phyloP scores from a whole-genome alignment of 306 rosid genomes.

The Inga oerstediana region DNA sequence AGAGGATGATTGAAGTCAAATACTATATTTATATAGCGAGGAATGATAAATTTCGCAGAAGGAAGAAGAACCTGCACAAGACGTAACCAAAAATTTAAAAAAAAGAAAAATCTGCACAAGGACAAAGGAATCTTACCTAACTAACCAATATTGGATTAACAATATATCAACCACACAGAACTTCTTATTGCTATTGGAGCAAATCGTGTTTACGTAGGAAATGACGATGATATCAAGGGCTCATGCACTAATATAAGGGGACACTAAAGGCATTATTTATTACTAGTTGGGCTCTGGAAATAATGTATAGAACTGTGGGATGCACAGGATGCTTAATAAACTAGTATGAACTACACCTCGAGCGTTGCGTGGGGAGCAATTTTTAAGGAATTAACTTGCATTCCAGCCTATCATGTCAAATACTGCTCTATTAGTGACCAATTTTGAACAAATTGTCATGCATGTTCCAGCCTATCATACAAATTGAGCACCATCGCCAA shows the following conservation, averaged over 20 bases:
- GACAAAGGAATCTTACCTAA: background rate
- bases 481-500: too few species aligned
- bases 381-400: too few species aligned
- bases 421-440: too few species aligned
- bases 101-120: background rate
- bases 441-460: too few species aligned
- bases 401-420: too few species aligned
- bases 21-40: background rate
- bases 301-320: too few species aligned
- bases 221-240: constrained; percentile 20
- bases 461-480: too few species aligned
- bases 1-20: constrained; percentile 3
- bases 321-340: too few species aligned
- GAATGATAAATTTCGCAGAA: constrained; percentile 12
- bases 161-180: constrained; percentile 37
- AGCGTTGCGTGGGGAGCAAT: too few species aligned
- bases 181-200: constrained; percentile 24
- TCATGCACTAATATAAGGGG: background rate
- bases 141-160: background rate
- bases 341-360: too few species aligned
- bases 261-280: too few species aligned
- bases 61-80: background rate
- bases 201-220: constrained; percentile 16
- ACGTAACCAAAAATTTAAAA: background rate
- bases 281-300: too few species aligned